These are phyloP conservation scores for Fusarium anguioides DNA, from an alignment of 2,329 filamentous ascomycete species.

Conservation along the genomic window DNA sequence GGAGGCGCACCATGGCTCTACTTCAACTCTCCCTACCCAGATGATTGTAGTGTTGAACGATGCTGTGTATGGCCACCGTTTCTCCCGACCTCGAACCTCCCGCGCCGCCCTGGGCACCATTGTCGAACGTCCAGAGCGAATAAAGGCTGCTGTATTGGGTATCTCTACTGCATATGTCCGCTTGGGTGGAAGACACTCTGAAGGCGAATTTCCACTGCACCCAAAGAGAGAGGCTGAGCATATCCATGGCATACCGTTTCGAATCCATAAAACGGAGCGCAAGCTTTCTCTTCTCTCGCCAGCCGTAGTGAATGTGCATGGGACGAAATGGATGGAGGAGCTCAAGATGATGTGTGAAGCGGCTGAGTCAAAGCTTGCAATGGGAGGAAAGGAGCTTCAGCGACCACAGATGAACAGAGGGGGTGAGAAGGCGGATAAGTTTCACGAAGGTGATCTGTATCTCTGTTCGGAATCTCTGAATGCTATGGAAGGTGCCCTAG, in stretches of 20 bases:
- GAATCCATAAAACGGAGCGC: slow-evolving; percentile 83
- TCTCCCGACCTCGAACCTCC: slow-evolving; percentile 82
- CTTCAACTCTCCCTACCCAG: slow-evolving; percentile 59
- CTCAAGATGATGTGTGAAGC: slow-evolving; percentile 84
- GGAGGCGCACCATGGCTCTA: slow-evolving; percentile 65
- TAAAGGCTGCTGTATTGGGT: slow-evolving; percentile 85
- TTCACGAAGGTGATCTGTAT: slow-evolving; percentile 93
- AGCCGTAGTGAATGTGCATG: slow-evolving; percentile 91
- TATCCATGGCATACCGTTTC: slow-evolving; percentile 77
- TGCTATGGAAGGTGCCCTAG: slow-evolving; percentile 90
- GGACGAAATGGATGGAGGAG: slow-evolving; percentile 92
- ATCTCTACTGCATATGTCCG: slow-evolving; percentile 89
- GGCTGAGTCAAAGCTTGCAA: slow-evolving; percentile 81
- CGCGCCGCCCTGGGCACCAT: slow-evolving; percentile 80
- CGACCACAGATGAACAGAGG: slow-evolving; percentile 72
- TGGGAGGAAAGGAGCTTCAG: slow-evolving; percentile 80
- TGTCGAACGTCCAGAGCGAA: slow-evolving; percentile 91
- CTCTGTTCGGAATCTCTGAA: slow-evolving; percentile 86
- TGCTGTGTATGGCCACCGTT: slow-evolving; percentile 94
- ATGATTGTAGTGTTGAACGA: slow-evolving; percentile 91
- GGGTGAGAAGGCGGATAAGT: slow-evolving; percentile 61
- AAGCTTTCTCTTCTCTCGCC: slow-evolving; percentile 76
- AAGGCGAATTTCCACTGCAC: slow-evolving; percentile 74
- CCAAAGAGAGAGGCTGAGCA: slow-evolving; percentile 67
- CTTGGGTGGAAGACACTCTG: slow-evolving; percentile 82